These are phyloP conservation scores for Candida boleticola DNA, from an alignment of 805 yeast species.

Conservation along the genomic window DNA sequence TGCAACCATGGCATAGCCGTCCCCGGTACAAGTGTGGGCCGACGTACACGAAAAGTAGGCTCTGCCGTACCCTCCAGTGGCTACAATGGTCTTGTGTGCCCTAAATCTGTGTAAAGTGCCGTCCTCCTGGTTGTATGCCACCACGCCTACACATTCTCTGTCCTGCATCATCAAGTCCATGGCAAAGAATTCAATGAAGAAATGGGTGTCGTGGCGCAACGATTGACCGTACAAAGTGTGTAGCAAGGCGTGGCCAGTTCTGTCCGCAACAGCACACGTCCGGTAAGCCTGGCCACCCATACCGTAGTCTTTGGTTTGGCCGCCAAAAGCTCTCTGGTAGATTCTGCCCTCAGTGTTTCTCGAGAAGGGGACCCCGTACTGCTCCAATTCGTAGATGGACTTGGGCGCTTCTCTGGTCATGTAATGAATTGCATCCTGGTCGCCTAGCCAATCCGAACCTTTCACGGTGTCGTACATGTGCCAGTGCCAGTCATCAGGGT, in stretches of 20 bases:
- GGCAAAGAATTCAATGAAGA: conserved; percentile 96
- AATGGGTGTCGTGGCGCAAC: conserved; percentile 93
- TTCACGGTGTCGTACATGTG: conserved; percentile 99
- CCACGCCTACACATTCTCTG: conserved; percentile 94
- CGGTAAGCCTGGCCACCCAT: conserved; percentile 99
- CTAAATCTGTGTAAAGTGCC: conserved; percentile 98
- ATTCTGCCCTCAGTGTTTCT: conserved; percentile 95
- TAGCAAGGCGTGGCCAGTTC: conserved; percentile 96
- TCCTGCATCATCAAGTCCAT: conserved; percentile 91
- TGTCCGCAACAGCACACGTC: conserved; percentile 99
- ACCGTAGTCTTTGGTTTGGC: conserved; percentile 92
- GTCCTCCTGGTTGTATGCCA: conserved; percentile 98
- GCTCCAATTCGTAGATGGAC: conserved; percentile 94
- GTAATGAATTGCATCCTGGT: conserved; percentile 98
- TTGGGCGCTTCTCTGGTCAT: conserved; percentile 98
- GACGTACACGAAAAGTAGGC: conserved; percentile 98
- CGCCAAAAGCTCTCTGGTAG: conserved; percentile 99
- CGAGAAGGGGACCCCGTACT: conserved; percentile 97
- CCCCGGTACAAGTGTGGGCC: conserved; percentile 99
- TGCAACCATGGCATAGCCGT: conserved; percentile 96
- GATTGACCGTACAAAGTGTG: conserved; percentile 97
- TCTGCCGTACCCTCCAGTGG: conserved; percentile 99
- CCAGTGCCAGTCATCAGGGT: conserved; percentile 98
- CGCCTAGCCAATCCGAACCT: conserved; percentile 99
- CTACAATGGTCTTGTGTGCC: conserved; percentile 93